Evolutionary conservation across 2,329 filamentous ascomycete species (phyloP).

Genomic region (Xylaria sp.): DNA sequence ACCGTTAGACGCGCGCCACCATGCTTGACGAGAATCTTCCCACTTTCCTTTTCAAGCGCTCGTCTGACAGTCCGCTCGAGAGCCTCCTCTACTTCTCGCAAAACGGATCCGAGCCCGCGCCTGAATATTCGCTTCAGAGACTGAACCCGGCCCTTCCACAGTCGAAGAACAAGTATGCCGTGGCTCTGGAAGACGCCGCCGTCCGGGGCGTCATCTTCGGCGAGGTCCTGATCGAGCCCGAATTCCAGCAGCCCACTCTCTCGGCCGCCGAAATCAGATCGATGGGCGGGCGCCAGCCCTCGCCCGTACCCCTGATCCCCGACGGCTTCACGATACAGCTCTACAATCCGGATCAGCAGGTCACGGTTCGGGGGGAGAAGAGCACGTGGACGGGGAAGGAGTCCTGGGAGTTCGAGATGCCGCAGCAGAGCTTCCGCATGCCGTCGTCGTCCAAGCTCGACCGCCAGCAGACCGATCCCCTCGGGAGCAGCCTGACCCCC

Average conservation of each 20-base stretch:
- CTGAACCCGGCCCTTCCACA: slow-evolving; percentile 70
- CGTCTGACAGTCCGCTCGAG: slow-evolving; percentile 55
- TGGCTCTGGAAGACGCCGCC: slow-evolving; percentile 81
- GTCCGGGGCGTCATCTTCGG: slow-evolving; percentile 82
- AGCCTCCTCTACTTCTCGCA: slow-evolving; percentile 65
- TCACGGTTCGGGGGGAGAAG: slow-evolving; percentile 70
- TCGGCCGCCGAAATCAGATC: slow-evolving; percentile 78
- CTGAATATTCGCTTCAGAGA: slow-evolving; percentile 80
- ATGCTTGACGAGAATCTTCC: slow-evolving; percentile 98
- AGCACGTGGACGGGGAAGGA: slow-evolving; percentile 80
- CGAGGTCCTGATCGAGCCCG: slow-evolving; percentile 81
- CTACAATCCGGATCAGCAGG: slow-evolving; percentile 89
- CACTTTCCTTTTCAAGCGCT: slow-evolving; percentile 60
- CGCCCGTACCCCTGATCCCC: slow-evolving; percentile 73
- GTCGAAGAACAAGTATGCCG: slow-evolving; percentile 82
- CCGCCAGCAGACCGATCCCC: slow-evolving; percentile 65
- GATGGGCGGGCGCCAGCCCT: slow-evolving; percentile 66
- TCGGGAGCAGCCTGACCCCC: slow-evolving; percentile 60
- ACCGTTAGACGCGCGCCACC: slow-evolving; percentile 16
- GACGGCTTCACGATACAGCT: slow-evolving; percentile 82
- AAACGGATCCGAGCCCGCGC: slow-evolving; percentile 77
- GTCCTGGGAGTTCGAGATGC: slow-evolving; percentile 91
- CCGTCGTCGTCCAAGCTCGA: slow-evolving; percentile 82
- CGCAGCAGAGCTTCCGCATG: slow-evolving; percentile 78
- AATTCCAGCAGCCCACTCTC: slow-evolving; percentile 81